phyloP scores from a whole-genome alignment of 129 eudicot genomes.

The Rutidosis leptorrhynchoides region DNA sequence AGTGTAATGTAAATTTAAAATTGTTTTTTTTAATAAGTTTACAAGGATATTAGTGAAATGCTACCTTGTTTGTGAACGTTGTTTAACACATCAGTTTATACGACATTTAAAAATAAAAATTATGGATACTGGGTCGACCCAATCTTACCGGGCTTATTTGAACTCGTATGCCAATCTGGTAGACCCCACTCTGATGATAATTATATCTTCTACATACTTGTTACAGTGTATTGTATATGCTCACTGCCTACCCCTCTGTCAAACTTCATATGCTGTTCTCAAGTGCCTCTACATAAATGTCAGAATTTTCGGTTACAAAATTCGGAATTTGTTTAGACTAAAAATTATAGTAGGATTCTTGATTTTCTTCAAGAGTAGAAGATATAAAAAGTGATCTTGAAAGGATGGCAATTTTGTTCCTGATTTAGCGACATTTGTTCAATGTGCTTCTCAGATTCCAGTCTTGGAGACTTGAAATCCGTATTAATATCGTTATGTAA shows the following conservation, averaged over 20 bases:
- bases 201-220: background rate
- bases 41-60: too few relatives aligned
- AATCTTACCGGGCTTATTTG: background rate
- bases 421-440: slow-evolving; percentile 1
- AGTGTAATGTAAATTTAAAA: background rate
- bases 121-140: background rate
- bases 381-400: slow-evolving; percentile 4
- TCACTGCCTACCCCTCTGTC: slow-evolving; percentile 13
- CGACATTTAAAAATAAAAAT: background rate
- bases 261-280: slow-evolving; percentile 17
- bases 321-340: background rate
- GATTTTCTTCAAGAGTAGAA: slow-evolving; percentile 11
- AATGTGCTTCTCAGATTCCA: background rate
- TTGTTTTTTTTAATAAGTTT: too few relatives aligned
- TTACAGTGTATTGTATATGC: slow-evolving; percentile 21
- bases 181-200: background rate
- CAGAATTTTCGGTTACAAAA: background rate
- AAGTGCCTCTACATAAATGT: slow-evolving; percentile 11
- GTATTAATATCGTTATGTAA: background rate
- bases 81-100: background rate
- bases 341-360: slow-evolving; percentile 6
- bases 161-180: background rate
- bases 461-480: background rate
- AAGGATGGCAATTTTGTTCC: slow-evolving; percentile 5
- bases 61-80: background rate